Evolutionary conservation across 2,329 filamentous ascomycete genomes (phyloP), one percentile per base, ranked within the genome.

Genomic region (Aspergillus novofumigatus): DNA sequence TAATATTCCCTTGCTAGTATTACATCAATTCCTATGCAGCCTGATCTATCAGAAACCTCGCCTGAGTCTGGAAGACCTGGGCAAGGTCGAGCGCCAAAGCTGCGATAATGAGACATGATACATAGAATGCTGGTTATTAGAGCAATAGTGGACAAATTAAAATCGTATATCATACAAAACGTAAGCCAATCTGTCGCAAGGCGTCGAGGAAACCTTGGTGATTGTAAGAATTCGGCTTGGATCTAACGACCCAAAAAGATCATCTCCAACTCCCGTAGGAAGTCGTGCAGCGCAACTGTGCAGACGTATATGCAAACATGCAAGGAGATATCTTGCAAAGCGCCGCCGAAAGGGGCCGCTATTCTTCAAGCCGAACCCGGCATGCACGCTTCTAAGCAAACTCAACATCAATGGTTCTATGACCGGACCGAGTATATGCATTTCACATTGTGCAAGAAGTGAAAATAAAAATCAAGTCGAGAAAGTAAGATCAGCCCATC

Each of bases 11-110:
- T 28, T 3, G 10, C 49, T 54, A 78, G 74, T 78, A 78, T 62
- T 78, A 78, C 59, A 77, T 78, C 62, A 78, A 77, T 55, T 78
- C 76, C 14, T 78, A 77, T 57, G 62, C 69, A 11, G 64, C 67
- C 49, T 75, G 64, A 68, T 45, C 29, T 23, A 21, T 47, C 45
- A 20, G 21, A 51, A 4, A 29, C 6, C 38, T 20, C 26, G 44
- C 47, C 44, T 6, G 23, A 47, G 32, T 38, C 32, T 17, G 3
- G 14, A 38, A 38, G 32, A 17, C 32, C 1, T 17, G 3, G 32
- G 14, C 32, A 38, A 38, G 5, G 32, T 38, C 32, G 32, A 38
- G 14, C 32, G 14, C 14, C 32, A 38, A 38, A 38, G 32, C 32
- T 17, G 32, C 14, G 2, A 7, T 47, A 47, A 47, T 25, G 44